Base-by-base conservation (phyloP, 352 stramenopile species). In the Phytophthora agathidicida region DNA sequence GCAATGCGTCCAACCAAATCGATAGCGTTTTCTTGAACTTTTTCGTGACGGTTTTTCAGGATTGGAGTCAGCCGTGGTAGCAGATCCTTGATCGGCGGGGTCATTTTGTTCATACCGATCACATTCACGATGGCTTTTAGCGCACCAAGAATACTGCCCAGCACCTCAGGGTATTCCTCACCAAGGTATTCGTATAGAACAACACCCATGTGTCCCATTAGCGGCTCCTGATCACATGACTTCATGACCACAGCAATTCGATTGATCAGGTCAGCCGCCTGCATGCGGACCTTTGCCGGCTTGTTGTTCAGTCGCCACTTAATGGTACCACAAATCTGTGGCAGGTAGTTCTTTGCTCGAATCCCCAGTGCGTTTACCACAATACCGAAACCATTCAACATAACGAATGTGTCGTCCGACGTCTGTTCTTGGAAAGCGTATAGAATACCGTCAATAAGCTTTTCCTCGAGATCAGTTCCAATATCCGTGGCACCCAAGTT, bases 251-350 rank as follows among this genome's bases (percentile, higher is more conserved):
- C 91, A 7, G 98, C 97, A 69, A 99, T 99, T 19, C 96, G 89
- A 41, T 95, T 97, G 67, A 99, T 99, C 26, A 99, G 71, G 72
- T 99, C 98, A 5, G 98, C 97, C 7, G 98, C 97, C 73, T 99
- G 98, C 97, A 99, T 99, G 42, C 98, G 91, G 19, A 99, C 97
- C 65, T 97, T 98, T 1, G 97, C 96, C 38, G 94, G 91, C 64
- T 99, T 99, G 80, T 99, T 99, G 73, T 99, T 99, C 17, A 99
- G 63, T 5, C 98, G 90, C 96, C 97, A 99, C 80, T 99, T 99
- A 76, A 99, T 99, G 0, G 96, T 99, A 49, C 94, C 96, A 50
- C 92, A 98, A 68, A 99, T 99, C 76, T 99, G 96, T 23, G 97
- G 97, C 31, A 99, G 60, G 62, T 99, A 99, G 52, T 98, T 97